A percentile compares a stretch with the other conserved stretches of the same genome.
phyloP scores from a whole-genome alignment of 2,329 filamentous ascomycete genomes.

The Byssothecium circinans region DNA sequence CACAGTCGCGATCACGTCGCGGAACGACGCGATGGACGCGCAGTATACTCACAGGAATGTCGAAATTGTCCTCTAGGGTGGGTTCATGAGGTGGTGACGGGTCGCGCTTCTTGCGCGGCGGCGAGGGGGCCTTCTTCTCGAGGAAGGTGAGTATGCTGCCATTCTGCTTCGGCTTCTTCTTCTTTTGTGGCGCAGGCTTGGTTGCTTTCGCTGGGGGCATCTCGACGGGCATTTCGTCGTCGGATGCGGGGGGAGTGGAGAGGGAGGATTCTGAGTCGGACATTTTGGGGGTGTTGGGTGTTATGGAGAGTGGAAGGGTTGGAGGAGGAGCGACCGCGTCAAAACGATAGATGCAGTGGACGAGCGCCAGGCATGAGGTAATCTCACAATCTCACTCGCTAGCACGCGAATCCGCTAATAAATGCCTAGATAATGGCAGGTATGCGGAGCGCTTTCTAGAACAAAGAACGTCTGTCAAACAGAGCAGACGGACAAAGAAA shows the following conservation, averaged over 20 bases:
- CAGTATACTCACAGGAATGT: conserved; percentile 77
- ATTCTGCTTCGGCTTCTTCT: conserved; percentile 37
- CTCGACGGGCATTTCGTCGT: conserved; percentile 55
- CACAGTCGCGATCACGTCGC: conserved; percentile 23
- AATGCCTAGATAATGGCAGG: conserved; percentile 15
- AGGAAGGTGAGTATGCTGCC: conserved; percentile 41
- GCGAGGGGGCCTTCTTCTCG: conserved; percentile 45
- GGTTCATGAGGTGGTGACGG: conserved; percentile 90
- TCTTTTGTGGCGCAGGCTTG: conserved; percentile 30
- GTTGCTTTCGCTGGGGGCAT: conserved; percentile 24
- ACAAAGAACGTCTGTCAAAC: not conserved
- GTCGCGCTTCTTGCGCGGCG: conserved; percentile 71
- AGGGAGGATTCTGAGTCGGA: conserved; percentile 59
- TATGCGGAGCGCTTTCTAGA: conserved; percentile 5
- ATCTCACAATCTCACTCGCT: conserved; percentile 39
- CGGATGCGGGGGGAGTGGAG: conserved; percentile 61
- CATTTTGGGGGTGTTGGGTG: conserved; percentile 44
- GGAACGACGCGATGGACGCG: conserved; percentile 43
- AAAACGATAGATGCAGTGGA: conserved; percentile 28
- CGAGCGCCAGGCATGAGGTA: conserved; percentile 41
- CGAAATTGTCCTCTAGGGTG: conserved; percentile 84
- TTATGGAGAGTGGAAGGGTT: conserved; percentile 19
- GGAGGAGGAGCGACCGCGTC: conserved; percentile 23
- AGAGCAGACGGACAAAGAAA: not conserved
- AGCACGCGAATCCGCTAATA: conserved; percentile 19